These are phyloP conservation scores for Scheffersomyces quercinus DNA, from an alignment of 1,139 yeast species.

Conservation along the genomic window DNA sequence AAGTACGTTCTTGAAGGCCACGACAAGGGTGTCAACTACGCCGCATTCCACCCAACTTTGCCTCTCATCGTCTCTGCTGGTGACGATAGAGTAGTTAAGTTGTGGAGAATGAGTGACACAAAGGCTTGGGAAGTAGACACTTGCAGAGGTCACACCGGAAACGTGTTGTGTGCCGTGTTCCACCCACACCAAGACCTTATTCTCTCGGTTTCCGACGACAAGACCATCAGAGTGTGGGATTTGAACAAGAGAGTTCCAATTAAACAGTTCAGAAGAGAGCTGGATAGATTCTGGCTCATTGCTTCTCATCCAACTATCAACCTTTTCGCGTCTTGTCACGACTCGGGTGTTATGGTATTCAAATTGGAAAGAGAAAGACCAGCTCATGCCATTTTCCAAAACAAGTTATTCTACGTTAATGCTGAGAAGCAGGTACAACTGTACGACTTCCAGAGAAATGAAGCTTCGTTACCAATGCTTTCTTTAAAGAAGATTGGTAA, in stretches of 20 bases:
- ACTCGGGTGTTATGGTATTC: conserved; percentile 97
- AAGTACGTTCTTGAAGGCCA: conserved; percentile 97
- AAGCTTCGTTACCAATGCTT: conserved; percentile 73
- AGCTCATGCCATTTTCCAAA: conserved; percentile 73
- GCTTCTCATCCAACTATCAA: conserved; percentile 88
- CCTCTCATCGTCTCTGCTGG: conserved; percentile 96
- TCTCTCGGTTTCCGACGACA: conserved; percentile 92
- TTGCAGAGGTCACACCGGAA: conserved; percentile 95
- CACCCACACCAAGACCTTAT: conserved; percentile 94
- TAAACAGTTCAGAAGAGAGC: conserved; percentile 91
- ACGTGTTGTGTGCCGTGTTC: conserved; percentile 85
- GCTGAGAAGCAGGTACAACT: conserved; percentile 84
- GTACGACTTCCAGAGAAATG: conserved; percentile 64
- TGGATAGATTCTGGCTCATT: conserved; percentile 93
- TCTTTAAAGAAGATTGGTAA: conserved; percentile 83
- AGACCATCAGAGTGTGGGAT: conserved; percentile 98
- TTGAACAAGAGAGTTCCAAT: conserved; percentile 90
- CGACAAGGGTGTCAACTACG: conserved; percentile 98
- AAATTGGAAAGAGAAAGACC: conserved; percentile 98
- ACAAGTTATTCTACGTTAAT: conserved; percentile 71
- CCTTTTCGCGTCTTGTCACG: conserved; percentile 95
- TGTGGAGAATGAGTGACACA: conserved; percentile 98
- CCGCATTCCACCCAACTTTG: conserved; percentile 93
- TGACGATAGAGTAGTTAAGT: conserved; percentile 91
- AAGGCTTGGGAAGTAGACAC: conserved; percentile 99